Conservation (phyloP, 2,329 filamentous ascomycete species). For the Aspergillus thermomutatus region DNA sequence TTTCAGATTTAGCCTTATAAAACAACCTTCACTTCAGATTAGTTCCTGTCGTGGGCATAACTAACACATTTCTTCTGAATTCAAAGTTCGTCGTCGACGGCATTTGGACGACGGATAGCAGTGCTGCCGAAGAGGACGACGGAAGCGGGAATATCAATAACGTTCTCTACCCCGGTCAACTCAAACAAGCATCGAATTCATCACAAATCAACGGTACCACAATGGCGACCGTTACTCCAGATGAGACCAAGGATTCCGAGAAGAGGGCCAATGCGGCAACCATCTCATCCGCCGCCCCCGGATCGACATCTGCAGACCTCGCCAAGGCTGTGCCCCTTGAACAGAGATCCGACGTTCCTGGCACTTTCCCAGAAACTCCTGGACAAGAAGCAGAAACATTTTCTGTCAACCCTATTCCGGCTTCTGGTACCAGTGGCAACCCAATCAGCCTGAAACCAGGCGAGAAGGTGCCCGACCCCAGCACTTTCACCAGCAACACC, state of each 20-base stretch:
- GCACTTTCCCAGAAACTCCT: constrained; percentile 71
- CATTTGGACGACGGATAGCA: constrained; percentile 79
- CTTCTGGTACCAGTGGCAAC: constrained; percentile 63
- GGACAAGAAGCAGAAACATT: constrained; percentile 45
- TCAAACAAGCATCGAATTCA: constrained; percentile 39
- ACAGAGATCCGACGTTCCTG: constrained; percentile 52
- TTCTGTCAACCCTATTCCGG: constrained; percentile 57
- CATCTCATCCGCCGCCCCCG: constrained; percentile 64
- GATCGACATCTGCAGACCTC: constrained; percentile 67
- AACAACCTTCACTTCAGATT: constrained; percentile 10
- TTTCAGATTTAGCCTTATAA: constrained; percentile 18
- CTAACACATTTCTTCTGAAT: constrained; percentile 5
- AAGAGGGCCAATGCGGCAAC: constrained; percentile 37
- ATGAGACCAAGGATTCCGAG: constrained; percentile 52
- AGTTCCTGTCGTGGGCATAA: constrained; percentile 12
- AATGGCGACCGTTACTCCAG: constrained; percentile 64
- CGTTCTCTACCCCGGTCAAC: constrained; percentile 73
- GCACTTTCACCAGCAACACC: constrained; percentile 64
- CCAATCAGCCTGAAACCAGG: constrained; percentile 76
- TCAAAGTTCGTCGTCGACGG: constrained; percentile 90
- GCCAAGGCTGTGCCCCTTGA: constrained; percentile 66
- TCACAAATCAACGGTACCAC: constrained; percentile 16
- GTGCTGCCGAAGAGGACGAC: constrained; percentile 78
- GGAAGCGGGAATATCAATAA: constrained; percentile 86
- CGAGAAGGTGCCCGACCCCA: constrained; percentile 71